A percentile compares a stretch with the other conserved stretches of the same genome.
Evolutionary conservation across 2,329 filamentous ascomycete genomes (phyloP).

Genomic region (Beauveria asiatica): DNA sequence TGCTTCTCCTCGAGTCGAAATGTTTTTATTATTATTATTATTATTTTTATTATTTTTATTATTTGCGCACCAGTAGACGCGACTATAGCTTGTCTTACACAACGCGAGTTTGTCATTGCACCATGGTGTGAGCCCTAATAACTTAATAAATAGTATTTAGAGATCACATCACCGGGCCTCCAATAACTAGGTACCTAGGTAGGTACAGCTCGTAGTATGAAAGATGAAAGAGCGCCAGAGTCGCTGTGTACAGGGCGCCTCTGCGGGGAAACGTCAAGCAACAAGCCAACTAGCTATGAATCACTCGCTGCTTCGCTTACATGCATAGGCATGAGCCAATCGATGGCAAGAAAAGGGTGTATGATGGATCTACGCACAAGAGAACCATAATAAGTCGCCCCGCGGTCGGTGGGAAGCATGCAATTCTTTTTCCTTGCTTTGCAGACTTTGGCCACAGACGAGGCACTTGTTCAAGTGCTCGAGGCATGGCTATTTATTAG

Average conservation of each 20-base stretch:
- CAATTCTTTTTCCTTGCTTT: no score
- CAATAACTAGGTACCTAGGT: no score
- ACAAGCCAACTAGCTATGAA: not conserved
- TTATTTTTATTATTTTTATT: no score
- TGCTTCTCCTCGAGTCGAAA: no score
- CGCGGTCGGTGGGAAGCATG: no score
- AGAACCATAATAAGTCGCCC: not conserved
- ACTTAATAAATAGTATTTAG: no score
- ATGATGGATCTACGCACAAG: not conserved
- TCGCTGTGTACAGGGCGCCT: not conserved
- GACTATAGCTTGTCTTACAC: not conserved
- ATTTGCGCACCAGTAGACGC: not conserved
- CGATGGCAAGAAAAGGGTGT: not conserved
- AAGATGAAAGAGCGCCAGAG: not conserved
- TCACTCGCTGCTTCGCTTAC: not conserved
- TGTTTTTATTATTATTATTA: not conserved
- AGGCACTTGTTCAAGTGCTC: no score
- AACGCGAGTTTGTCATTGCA: not conserved
- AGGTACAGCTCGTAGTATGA: not conserved
- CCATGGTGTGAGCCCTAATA: not conserved
- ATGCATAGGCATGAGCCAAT: not conserved
- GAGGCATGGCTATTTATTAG: no score
- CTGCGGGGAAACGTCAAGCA: not conserved
- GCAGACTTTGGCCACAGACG: no score
- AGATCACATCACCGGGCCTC: no score